These are phyloP conservation scores for Conidiobolus coronatus DNA, from an alignment of 371 early-diverging fungal species.

Conservation along the genomic window DNA sequence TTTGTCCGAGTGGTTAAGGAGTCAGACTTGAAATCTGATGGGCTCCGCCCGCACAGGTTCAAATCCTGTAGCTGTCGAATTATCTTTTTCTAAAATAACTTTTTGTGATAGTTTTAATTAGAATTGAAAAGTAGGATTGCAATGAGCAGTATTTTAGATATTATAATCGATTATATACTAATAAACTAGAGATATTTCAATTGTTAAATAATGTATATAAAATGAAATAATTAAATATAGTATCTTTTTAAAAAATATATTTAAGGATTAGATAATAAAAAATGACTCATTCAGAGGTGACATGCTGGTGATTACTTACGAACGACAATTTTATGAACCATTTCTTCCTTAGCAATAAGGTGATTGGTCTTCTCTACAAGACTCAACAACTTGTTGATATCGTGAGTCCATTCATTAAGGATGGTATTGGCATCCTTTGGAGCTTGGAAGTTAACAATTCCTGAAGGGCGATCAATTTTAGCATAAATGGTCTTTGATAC, in stretches of 20 bases:
- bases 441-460: slow-evolving; percentile 65
- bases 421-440: slow-evolving; percentile 66
- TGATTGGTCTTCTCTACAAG: slow-evolving; percentile 90
- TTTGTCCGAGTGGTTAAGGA: slow-evolving; percentile 25
- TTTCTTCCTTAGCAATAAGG: slow-evolving; percentile 89
- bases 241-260: too few species aligned
- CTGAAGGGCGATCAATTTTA: slow-evolving; percentile 78
- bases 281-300: too few species aligned
- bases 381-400: slow-evolving; percentile 63
- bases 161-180: too few species aligned
- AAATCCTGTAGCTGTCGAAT: slow-evolving; percentile 21
- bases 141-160: too few species aligned
- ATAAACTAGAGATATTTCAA: too few species aligned
- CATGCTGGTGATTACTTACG: too few species aligned
- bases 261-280: too few species aligned
- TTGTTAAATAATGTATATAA: too few species aligned
- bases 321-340: slow-evolving; percentile 38
- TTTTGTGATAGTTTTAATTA: too few species aligned
- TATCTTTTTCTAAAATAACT: too few species aligned
- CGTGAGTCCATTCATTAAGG: slow-evolving; percentile 78
- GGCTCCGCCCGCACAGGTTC: slow-evolving; percentile 22
- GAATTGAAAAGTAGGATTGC: too few species aligned
- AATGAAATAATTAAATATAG: too few species aligned
- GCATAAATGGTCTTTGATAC: slow-evolving; percentile 87
- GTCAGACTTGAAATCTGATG: slow-evolving; percentile 21